Conservation (phyloP, 2,329 filamentous ascomycete species). For the Epicoccum nigrum region DNA sequence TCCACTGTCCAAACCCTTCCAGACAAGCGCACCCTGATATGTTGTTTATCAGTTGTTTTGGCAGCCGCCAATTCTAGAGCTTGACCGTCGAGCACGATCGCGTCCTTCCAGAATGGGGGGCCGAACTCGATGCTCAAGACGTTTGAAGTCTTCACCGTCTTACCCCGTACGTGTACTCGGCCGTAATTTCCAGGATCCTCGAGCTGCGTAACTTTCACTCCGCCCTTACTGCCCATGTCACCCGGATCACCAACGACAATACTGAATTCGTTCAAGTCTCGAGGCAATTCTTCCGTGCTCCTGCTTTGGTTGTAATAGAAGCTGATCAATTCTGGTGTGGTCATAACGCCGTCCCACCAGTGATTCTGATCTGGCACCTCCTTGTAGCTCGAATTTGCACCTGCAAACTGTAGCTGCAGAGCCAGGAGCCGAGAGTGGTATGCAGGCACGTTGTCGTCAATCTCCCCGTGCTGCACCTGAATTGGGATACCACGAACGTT, state of each 20-base stretch:
- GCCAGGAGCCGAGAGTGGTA: slow-evolving; percentile 63
- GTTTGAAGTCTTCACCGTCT: slow-evolving; percentile 42
- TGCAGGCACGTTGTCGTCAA: slow-evolving; percentile 64
- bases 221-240: slow-evolving; percentile 59
- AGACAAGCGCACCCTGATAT: slow-evolving; percentile 1
- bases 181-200: slow-evolving; percentile 58
- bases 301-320: slow-evolving; percentile 55
- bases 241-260: slow-evolving; percentile 59
- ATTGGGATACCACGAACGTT: slow-evolving; percentile 61
- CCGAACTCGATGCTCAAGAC: slow-evolving; percentile 40
- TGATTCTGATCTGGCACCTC: slow-evolving; percentile 59
- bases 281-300: slow-evolving; percentile 23
- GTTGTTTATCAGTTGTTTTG: background rate
- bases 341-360: slow-evolving; percentile 63
- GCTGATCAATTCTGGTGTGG: slow-evolving; percentile 54
- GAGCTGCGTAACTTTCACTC: slow-evolving; percentile 59
- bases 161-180: slow-evolving; percentile 51
- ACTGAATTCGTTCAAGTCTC: slow-evolving; percentile 49
- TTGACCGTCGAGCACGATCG: slow-evolving; percentile 32
- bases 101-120: slow-evolving; percentile 19
- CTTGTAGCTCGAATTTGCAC: slow-evolving; percentile 53
- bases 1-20: slow-evolving; percentile 15
- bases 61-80: slow-evolving; percentile 16
- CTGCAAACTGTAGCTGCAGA: slow-evolving; percentile 54
- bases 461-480: slow-evolving; percentile 62